Base-by-base conservation (phyloP, 2,329 filamentous ascomycete genomes). In the Coniochaeta ligniaria region DNA sequence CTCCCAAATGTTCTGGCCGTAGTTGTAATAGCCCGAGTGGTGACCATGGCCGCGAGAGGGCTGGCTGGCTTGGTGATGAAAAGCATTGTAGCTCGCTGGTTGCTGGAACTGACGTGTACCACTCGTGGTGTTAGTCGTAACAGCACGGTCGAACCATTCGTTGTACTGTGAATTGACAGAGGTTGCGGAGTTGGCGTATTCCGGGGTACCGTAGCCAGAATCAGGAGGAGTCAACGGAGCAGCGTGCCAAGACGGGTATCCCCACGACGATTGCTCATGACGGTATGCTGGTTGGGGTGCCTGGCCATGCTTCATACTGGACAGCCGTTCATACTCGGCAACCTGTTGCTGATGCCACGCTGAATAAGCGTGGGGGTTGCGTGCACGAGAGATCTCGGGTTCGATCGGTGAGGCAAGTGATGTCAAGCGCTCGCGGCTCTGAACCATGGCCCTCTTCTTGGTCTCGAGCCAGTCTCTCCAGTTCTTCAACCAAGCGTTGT, bases 171-270 rank as follows among this genome's bases (percentile, higher is more conserved):
- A 74, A 60, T 84, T 84, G 64, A 77, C 76, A 1, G 82, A 80
- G 0, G 82, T 76, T 4, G 83, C 80, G 47, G 83, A 84, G 70
- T 80, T 78, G 57, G 77, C 73, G 63, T 85, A 83, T 65, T 86
- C 83, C 5, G 83, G 83, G 0, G 83, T 86, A 50, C 83, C 82
- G 60, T 86, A 86, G 6, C 83, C 83, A 22, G 83, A 86, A 63
- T 86, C 83, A 1, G 83, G 83, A 2, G 83, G 83, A 0, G 83
- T 85, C 60, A 85, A 75, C 16, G 79, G 75, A 41, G 71, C 68
- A 7, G 71, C 65, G 38, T 72, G 67, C 17, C 64, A 61, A 63
- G 68, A 69, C 8, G 66, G 74, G 62, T 79, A 79, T 60, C 75
- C 74, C 36, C 73, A 67, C 75, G 80, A 80, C 2, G 74, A 71